A percentile compares a stretch with the other conserved stretches of the same genome.
Conservation (phyloP, 1,139 yeast species). For the Saccharomyces pastorianus region DNA sequence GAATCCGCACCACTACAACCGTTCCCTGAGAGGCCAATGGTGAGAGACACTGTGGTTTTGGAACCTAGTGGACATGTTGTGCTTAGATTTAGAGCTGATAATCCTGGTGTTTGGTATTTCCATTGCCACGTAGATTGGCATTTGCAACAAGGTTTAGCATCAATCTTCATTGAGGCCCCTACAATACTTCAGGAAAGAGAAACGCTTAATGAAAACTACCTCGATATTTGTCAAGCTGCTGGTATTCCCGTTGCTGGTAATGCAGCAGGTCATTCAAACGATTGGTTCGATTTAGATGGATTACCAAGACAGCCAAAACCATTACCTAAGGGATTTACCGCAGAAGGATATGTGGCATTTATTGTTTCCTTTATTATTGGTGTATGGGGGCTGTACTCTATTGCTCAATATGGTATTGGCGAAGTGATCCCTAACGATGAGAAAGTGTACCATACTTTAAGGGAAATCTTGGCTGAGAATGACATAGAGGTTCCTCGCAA, state of each 20-base stretch:
- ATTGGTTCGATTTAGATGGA: slow-evolving; percentile 50
- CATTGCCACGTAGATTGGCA: slow-evolving; percentile 83
- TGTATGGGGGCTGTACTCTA: slow-evolving; percentile 47
- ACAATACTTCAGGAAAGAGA: slow-evolving; percentile 39
- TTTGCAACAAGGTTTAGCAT: slow-evolving; percentile 67
- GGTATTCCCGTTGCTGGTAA: slow-evolving; percentile 47
- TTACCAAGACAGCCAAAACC: slow-evolving; percentile 48
- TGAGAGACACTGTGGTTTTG: slow-evolving; percentile 59
- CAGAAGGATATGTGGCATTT: slow-evolving; percentile 59
- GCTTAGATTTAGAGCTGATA: slow-evolving; percentile 59
- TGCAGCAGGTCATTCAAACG: slow-evolving; percentile 55
- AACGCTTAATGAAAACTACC: slow-evolving; percentile 40
- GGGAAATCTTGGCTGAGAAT: slow-evolving; percentile 11
- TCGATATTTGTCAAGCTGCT: slow-evolving; percentile 40
- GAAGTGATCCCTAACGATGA: slow-evolving; percentile 46
- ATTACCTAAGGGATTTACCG: slow-evolving; percentile 61
- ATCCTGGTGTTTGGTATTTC: slow-evolving; percentile 83
- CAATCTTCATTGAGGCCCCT: slow-evolving; percentile 62
- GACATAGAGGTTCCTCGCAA: slow-evolving; percentile 3
- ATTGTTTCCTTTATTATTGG: slow-evolving; percentile 51
- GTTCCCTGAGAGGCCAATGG: slow-evolving; percentile 51
- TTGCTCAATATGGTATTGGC: slow-evolving; percentile 53
- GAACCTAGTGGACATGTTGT: slow-evolving; percentile 61
- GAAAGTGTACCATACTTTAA: slow-evolving; percentile 12
- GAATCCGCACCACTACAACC: slow-evolving; percentile 36